phyloP scores from a whole-genome alignment of 768 basidiomycete species.

The Botryobasidium botryosum region DNA sequence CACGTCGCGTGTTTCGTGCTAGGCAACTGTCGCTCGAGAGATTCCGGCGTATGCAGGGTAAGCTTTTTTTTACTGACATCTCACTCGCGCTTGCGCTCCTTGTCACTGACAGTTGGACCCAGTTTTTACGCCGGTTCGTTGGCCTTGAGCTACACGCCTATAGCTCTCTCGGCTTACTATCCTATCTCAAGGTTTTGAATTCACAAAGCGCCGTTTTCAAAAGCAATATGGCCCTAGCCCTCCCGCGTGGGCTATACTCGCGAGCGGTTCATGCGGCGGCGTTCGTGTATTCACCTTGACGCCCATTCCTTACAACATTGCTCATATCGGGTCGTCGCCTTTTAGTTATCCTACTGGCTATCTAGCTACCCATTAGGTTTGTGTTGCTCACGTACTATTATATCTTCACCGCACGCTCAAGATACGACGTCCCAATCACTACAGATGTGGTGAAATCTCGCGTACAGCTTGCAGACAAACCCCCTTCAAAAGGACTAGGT shows the following conservation, averaged over 20 bases:
- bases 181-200: slow-evolving; percentile 60
- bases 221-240: slow-evolving; percentile 44
- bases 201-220: slow-evolving; percentile 61
- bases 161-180: slow-evolving; percentile 3
- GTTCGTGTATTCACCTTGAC: slow-evolving; percentile 40
- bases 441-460: slow-evolving; percentile 84
- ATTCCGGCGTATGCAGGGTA: slow-evolving; percentile 93
- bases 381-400: not conserved
- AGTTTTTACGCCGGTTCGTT: slow-evolving; percentile 51
- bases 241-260: slow-evolving; percentile 72
- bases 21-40: slow-evolving; percentile 85
- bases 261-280: slow-evolving; percentile 70
- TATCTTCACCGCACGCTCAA: not conserved
- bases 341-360: slow-evolving; percentile 83
- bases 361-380: slow-evolving; percentile 76
- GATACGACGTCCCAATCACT: not conserved
- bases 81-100: not conserved
- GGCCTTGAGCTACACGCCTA: too few relatives aligned
- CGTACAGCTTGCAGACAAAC: slow-evolving; percentile 58
- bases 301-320: slow-evolving; percentile 13
- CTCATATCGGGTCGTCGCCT: too few relatives aligned
- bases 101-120: not conserved
- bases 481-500: slow-evolving; percentile 47
- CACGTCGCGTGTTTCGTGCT: not conserved
- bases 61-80: slow-evolving; percentile 15